A percentile compares a stretch with the other conserved stretches of the same genome.
Evolutionary conservation across 352 stramenopile genomes (phyloP).

Genomic region (Globisporangium cylindrosporum): DNA sequence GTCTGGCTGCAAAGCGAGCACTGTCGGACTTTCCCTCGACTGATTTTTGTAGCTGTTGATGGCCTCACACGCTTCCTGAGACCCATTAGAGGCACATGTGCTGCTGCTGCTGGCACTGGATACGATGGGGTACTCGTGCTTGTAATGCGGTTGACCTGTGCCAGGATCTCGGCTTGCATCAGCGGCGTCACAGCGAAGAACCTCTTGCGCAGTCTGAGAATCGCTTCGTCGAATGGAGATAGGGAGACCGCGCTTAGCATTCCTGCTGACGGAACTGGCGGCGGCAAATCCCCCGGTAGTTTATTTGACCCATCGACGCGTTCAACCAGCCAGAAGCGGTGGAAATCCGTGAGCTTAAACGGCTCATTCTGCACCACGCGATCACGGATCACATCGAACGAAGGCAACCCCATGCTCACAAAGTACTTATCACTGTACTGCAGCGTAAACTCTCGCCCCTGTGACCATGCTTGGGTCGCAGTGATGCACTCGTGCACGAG

Average conservation of each 20-base stretch:
- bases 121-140: neutral
- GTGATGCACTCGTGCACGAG: slow-evolving; percentile 2
- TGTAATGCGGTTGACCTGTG: slow-evolving; percentile 5
- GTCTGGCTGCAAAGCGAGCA: slow-evolving; percentile 6
- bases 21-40: slow-evolving; percentile 3
- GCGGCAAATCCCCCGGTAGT: neutral
- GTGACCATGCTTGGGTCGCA: neutral
- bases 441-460: neutral
- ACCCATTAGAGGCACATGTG: neutral
- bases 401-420: slow-evolving; percentile 3
- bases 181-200: slow-evolving; percentile 4
- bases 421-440: slow-evolving; percentile 6
- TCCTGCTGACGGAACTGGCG: too few species aligned
- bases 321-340: slow-evolving; percentile 3
- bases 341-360: slow-evolving; percentile 7
- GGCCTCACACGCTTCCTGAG: neutral
- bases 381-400: neutral
- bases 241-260: neutral
- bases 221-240: slow-evolving; percentile 6
- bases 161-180: slow-evolving; percentile 7
- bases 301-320: neutral
- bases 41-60: neutral
- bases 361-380: neutral
- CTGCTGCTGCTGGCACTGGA: neutral
- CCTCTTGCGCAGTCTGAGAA: neutral